A percentile compares a stretch with the other conserved stretches of the same genome.
These are phyloP conservation scores for Penicillium sp. DNA, from an alignment of 2,329 filamentous ascomycete species.

Conservation along the genomic window DNA sequence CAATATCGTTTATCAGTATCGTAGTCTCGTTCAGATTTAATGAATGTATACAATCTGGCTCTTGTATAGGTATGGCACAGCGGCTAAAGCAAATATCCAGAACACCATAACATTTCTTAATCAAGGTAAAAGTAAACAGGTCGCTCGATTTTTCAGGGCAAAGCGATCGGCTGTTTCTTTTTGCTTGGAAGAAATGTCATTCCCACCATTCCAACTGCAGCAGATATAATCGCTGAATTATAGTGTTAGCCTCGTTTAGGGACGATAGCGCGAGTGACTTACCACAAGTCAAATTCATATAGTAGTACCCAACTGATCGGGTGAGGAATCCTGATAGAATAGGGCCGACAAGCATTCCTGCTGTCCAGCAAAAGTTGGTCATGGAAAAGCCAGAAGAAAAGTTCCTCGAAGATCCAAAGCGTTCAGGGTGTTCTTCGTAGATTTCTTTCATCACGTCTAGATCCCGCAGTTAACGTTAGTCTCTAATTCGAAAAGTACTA, in stretches of 20 bases:
- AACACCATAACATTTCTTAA: too few species aligned
- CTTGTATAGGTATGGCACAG: neutral
- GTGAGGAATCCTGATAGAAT: neutral
- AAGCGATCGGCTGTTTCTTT: neutral
- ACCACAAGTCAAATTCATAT: slow-evolving; percentile 3
- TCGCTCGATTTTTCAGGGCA: neutral
- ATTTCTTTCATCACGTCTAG: slow-evolving; percentile 1
- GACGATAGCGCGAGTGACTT: neutral
- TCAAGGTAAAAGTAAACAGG: too few species aligned
- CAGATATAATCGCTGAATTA: neutral
- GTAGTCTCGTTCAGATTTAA: neutral
- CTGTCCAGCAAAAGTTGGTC: slow-evolving; percentile 3
- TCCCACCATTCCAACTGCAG: neutral
- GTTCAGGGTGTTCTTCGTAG: neutral
- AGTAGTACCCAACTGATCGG: neutral
- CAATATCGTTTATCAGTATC: neutral
- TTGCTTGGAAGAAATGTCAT: slow-evolving; percentile 1
- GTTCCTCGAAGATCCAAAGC: neutral
- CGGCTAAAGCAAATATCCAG: neutral
- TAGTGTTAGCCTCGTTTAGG: neutral
- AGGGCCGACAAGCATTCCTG: neutral
- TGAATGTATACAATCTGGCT: neutral
- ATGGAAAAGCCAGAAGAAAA: slow-evolving; percentile 2
- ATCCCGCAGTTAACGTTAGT: neutral
- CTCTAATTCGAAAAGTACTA: neutral